These are phyloP conservation scores for Russula emetica DNA, from an alignment of 768 basidiomycete species.

Conservation along the genomic window DNA sequence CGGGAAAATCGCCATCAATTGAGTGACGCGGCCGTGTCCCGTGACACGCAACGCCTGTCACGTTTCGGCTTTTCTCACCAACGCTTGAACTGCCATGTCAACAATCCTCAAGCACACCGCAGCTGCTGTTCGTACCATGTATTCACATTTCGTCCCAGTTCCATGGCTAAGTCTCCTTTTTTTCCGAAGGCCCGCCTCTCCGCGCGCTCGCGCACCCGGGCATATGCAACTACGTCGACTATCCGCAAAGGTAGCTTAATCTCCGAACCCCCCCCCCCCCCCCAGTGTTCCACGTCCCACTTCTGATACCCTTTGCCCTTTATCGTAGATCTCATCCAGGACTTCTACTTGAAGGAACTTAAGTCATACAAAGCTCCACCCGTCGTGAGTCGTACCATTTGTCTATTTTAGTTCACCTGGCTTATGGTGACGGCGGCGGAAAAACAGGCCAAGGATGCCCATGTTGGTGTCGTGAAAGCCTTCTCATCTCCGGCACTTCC, in stretches of 20 bases:
- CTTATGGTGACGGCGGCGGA: constrained; percentile 3
- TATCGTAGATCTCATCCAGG: constrained; percentile 79
- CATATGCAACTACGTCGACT: constrained; percentile 57
- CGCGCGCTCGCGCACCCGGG: constrained; percentile 42
- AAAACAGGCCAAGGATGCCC: constrained; percentile 33
- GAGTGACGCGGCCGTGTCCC: too few relatives aligned
- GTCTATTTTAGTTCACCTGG: background rate
- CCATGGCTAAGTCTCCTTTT: background rate
- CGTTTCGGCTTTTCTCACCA: background rate
- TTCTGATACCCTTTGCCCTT: constrained; percentile 22
- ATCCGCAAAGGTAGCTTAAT: constrained; percentile 58
- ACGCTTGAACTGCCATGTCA: constrained; percentile 45
- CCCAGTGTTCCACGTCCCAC: constrained; percentile 12
- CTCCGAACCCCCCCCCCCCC: too few relatives aligned
- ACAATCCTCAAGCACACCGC: constrained; percentile 57
- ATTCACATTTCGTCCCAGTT: constrained; percentile 11
- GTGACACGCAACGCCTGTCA: background rate
- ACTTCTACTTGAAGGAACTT: constrained; percentile 85
- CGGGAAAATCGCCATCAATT: too few relatives aligned
- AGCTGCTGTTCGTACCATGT: constrained; percentile 33
- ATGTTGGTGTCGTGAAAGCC: too few relatives aligned
- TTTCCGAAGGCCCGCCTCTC: constrained; percentile 47
- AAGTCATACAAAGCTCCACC: constrained; percentile 81
- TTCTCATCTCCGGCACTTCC: constrained; percentile 26
- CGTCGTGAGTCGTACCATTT: constrained; percentile 47